Evolutionary conservation across 2,329 filamentous ascomycete species (phyloP).

Genomic region (Ceratocystis smalleyi): DNA sequence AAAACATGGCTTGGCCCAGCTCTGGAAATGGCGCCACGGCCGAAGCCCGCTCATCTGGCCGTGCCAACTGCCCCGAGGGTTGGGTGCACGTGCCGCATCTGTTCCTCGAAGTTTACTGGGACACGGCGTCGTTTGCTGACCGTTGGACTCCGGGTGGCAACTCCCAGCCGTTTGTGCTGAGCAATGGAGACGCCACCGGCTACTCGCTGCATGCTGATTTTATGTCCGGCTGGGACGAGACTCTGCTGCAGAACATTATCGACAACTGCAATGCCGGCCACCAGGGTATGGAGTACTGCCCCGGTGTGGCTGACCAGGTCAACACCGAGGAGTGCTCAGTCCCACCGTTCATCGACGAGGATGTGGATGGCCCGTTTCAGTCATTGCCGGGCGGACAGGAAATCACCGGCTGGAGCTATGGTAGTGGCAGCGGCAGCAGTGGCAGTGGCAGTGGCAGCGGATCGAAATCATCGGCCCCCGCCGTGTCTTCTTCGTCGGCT

Average conservation of each 20-base stretch:
- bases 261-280: constrained; percentile 48
- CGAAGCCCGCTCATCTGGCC: constrained; percentile 23
- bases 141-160: constrained; percentile 38
- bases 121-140: constrained; percentile 36
- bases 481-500: neutral
- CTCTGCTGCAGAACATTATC: constrained; percentile 49
- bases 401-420: constrained; percentile 36
- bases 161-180: constrained; percentile 48
- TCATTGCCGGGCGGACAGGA: constrained; percentile 41
- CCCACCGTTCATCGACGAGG: constrained; percentile 31
- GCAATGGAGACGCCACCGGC: constrained; percentile 55
- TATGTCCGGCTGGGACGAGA: constrained; percentile 54
- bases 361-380: constrained; percentile 29
- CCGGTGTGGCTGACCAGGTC: constrained; percentile 37
- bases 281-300: constrained; percentile 46
- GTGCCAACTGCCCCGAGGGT: constrained; percentile 39
- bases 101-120: constrained; percentile 46
- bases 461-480: neutral
- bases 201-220: constrained; percentile 60
- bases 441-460: constrained; percentile 22
- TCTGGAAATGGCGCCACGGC: constrained; percentile 27
- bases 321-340: constrained; percentile 40
- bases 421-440: constrained; percentile 20
- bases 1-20: constrained; percentile 51
- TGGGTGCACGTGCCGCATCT: constrained; percentile 41